Percentiles rank a stretch among this genome's conserved stretches.
Evolutionary conservation across 305 asterid genomes (phyloP).

Genomic region (Fraxinus angustifolia): DNA sequence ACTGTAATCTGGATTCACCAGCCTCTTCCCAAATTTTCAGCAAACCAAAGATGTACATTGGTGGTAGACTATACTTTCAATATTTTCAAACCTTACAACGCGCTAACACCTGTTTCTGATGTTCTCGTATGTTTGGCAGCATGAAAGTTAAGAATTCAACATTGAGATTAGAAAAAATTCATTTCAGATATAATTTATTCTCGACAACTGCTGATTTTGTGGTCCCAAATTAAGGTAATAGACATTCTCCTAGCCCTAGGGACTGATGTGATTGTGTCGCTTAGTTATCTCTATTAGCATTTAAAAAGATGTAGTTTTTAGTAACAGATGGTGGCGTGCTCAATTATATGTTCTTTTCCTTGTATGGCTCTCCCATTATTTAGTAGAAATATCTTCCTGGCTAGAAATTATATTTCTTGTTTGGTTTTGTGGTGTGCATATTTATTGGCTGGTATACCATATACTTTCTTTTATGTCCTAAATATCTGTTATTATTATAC

Average conservation of each 20-base stretch:
- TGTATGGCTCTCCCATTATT: background rate
- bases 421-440: background rate
- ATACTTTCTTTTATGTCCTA: background rate
- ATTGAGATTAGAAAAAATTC: background rate
- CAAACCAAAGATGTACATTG: background rate
- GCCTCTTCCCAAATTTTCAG: background rate
- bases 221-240: background rate
- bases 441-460: background rate
- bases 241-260: background rate
- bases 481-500: background rate
- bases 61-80: background rate
- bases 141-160: background rate
- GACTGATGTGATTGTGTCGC: background rate
- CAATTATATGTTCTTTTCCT: background rate
- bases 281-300: background rate
- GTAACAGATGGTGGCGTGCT: background rate
- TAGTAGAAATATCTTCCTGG: background rate
- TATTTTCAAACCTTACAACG: background rate
- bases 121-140: background rate
- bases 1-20: background rate
- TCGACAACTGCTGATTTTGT: background rate
- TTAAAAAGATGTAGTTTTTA: background rate
- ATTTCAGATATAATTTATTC: background rate
- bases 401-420: constrained; percentile 18
- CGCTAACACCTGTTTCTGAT: background rate